Evolutionary conservation across 2,329 filamentous ascomycete species (phyloP).

Genomic region (Claviceps sp.): DNA sequence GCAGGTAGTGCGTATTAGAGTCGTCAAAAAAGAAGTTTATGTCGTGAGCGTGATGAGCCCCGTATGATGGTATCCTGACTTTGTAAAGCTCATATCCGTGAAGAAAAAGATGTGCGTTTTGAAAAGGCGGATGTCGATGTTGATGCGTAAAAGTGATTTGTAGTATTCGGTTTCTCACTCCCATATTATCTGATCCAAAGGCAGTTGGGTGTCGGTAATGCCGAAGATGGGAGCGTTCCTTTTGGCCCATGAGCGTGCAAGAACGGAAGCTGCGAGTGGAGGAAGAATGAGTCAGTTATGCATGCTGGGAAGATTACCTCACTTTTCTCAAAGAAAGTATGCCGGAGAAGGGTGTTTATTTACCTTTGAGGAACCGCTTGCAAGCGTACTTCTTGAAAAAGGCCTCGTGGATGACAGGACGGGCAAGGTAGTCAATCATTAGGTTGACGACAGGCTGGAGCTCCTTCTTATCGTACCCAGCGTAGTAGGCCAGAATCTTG

Average conservation of each 20-base stretch:
- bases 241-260: slow-evolving; percentile 89
- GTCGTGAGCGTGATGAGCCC: slow-evolving; percentile 18
- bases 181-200: slow-evolving; percentile 34
- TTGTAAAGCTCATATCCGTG: slow-evolving; percentile 13
- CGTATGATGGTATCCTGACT: slow-evolving; percentile 8
- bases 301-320: background rate
- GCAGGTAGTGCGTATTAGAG: slow-evolving; percentile 17
- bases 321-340: background rate
- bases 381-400: slow-evolving; percentile 99
- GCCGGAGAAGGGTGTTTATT: slow-evolving; percentile 14
- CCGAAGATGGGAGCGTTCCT: slow-evolving; percentile 50
- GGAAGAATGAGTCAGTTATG: slow-evolving; percentile 9
- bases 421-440: slow-evolving; percentile 92
- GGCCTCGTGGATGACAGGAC: slow-evolving; percentile 83
- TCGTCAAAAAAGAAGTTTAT: slow-evolving; percentile 15
- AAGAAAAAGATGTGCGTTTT: slow-evolving; percentile 5
- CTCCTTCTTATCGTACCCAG: slow-evolving; percentile 85
- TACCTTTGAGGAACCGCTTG: slow-evolving; percentile 99
- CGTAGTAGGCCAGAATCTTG: slow-evolving; percentile 74
- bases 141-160: background rate
- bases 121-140: slow-evolving; percentile 1
- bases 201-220: slow-evolving; percentile 35
- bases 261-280: slow-evolving; percentile 57
- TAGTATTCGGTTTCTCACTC: slow-evolving; percentile 3
- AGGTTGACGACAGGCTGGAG: slow-evolving; percentile 83